Percentiles rank a stretch among this genome's conserved stretches.
These are phyloP conservation scores for Colletotrichum cuscutae DNA, from an alignment of 2,329 filamentous ascomycete species.

Conservation along the genomic window DNA sequence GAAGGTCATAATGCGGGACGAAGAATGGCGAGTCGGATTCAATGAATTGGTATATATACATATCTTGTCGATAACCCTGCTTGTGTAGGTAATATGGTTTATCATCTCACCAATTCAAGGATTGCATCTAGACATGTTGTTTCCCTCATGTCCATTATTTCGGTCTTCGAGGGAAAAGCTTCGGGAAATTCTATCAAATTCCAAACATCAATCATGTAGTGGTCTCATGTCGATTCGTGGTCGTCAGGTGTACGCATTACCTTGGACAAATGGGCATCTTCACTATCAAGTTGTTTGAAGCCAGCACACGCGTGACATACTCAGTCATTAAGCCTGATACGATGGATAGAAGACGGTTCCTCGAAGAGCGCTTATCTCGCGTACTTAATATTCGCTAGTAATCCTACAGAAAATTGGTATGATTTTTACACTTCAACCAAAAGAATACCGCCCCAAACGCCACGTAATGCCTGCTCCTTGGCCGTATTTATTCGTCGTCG, in stretches of 20 bases:
- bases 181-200: no score
- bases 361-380: background rate
- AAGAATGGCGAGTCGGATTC: background rate
- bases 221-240: background rate
- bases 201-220: no score
- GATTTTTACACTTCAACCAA: constrained; percentile 30
- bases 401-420: constrained; percentile 32
- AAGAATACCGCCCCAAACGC: constrained; percentile 16
- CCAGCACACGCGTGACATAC: background rate
- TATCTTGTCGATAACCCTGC: background rate
- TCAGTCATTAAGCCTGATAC: background rate
- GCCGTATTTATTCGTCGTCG: constrained; percentile 46
- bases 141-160: no score
- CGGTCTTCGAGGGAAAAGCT: no score
- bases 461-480: constrained; percentile 14
- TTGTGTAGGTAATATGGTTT: background rate
- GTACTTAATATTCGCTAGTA: constrained; percentile 18
- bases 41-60: background rate
- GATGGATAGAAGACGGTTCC: background rate
- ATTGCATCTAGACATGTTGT: background rate
- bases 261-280: background rate
- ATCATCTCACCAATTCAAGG: background rate
- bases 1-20: background rate
- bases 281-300: background rate
- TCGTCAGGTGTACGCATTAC: background rate